A percentile compares a stretch with the other conserved stretches of the same genome.
Evolutionary conservation across 192 early-diverging fungal species (phyloP).

Genomic region (Backusella macrospora): DNA sequence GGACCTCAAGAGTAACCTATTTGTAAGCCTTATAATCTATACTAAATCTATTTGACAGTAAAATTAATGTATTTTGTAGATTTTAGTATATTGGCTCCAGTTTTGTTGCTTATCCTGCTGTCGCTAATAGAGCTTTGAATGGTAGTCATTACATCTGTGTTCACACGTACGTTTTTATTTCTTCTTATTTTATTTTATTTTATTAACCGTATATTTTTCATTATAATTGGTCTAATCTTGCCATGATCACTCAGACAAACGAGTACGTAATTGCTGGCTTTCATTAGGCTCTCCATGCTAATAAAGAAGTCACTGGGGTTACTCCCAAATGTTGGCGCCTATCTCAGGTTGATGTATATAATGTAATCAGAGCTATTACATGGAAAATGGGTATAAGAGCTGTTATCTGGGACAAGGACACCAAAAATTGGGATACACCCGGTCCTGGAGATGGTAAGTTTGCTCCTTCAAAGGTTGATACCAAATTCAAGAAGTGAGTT

Average conservation of each 20-base stretch:
- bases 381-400: conserved; percentile 49
- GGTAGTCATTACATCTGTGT: conserved; percentile 60
- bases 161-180: conserved; percentile 29
- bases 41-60: no score
- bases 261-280: conserved; percentile 55
- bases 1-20: conserved; percentile 18
- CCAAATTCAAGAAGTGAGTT: conserved; percentile 39
- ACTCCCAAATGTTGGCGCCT: conserved; percentile 55
- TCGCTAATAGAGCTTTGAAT: conserved; percentile 26
- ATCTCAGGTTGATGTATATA: conserved; percentile 45
- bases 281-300: conserved; percentile 50
- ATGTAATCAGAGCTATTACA: conserved; percentile 48
- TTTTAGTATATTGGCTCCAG: conserved; percentile 40
- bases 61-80: background rate
- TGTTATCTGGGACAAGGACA: conserved; percentile 55
- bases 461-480: conserved; percentile 23
- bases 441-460: conserved; percentile 35
- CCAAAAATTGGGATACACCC: conserved; percentile 47
- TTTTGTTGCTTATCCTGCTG: conserved; percentile 35
- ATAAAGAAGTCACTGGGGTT: conserved; percentile 47
- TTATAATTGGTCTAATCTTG: conserved; percentile 57
- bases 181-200: no score
- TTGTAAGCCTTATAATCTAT: conserved; percentile 3
- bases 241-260: conserved; percentile 47
- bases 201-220: background rate